Evolutionary conservation across 23 red algal species (phyloP).

Genomic region (Chondrus crispus): DNA sequence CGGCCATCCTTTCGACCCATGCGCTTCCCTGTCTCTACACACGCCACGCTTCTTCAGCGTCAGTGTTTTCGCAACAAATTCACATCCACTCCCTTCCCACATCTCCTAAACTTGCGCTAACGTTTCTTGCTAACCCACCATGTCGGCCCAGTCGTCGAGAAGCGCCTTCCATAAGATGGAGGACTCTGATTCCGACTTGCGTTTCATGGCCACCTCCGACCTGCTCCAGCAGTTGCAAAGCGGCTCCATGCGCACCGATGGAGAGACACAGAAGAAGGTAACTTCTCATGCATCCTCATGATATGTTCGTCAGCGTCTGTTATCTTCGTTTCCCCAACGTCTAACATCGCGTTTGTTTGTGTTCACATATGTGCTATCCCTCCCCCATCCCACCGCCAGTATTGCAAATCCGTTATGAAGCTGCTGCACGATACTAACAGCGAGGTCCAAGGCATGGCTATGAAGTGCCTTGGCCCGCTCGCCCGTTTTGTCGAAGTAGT

Average conservation of each 20-base stretch:
- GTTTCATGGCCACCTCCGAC: slow-evolving; percentile 93
- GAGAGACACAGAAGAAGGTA: slow-evolving; percentile 53
- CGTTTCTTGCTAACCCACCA: not conserved
- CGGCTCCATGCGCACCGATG: slow-evolving; percentile 35
- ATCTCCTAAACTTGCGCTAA: not conserved
- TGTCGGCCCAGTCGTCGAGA: not conserved
- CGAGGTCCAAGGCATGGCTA: slow-evolving; percentile 89
- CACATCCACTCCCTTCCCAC: not conserved
- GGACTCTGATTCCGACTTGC: slow-evolving; percentile 77
- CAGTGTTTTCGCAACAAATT: not conserved
- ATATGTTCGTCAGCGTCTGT: not conserved
- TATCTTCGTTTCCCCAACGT: not conserved
- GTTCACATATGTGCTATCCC: not conserved
- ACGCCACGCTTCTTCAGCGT: too few relatives aligned
- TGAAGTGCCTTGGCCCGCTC: slow-evolving; percentile 70
- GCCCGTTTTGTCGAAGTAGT: slow-evolving; percentile 29
- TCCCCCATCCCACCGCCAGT: not conserved
- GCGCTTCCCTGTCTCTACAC: too few relatives aligned
- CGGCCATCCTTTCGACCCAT: too few relatives aligned
- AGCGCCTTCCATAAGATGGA: slow-evolving; percentile 59
- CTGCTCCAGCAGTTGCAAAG: slow-evolving; percentile 69
- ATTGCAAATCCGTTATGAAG: slow-evolving; percentile 62
- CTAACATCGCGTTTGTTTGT: not conserved
- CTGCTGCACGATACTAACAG: slow-evolving; percentile 70
- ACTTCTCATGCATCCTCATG: not conserved